A percentile compares a stretch with the other conserved stretches of the same genome.
Conservation (phyloP, 352 stramenopile species). For the Thraustotheca clavata region DNA sequence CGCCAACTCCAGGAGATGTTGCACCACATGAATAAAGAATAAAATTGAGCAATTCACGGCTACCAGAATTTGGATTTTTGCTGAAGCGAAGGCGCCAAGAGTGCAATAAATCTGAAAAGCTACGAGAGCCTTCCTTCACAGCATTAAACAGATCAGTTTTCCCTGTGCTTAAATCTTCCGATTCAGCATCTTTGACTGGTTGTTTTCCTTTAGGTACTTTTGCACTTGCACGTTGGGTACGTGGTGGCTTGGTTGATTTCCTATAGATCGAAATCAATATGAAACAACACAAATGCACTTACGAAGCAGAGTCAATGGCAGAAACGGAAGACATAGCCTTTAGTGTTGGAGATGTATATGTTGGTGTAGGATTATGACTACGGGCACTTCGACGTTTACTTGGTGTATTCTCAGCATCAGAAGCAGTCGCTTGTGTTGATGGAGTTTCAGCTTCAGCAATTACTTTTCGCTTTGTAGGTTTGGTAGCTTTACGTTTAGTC, state of each 20-base stretch:
- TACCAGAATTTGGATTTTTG: conserved; percentile 38
- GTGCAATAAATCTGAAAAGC: conserved; percentile 37
- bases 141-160: conserved; percentile 29
- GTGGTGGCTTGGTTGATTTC: neutral
- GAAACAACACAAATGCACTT: neutral
- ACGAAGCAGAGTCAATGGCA: neutral
- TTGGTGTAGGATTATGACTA: conserved; percentile 4
- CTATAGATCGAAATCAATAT: neutral
- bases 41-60: conserved; percentile 69
- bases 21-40: conserved; percentile 37
- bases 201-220: neutral
- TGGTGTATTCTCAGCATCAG: neutral
- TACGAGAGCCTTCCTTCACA: conserved; percentile 42
- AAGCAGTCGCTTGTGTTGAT: neutral
- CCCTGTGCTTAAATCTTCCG: neutral
- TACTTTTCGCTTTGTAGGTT: neutral
- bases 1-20: neutral
- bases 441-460: neutral
- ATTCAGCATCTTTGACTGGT: neutral
- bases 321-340: neutral
- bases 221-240: neutral
- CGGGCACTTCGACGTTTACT: conserved; percentile 10
- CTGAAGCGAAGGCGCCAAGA: conserved; percentile 71
- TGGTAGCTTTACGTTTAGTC: neutral
- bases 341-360: conserved; percentile 10